phyloP scores from a whole-genome alignment of 2,329 filamentous ascomycete genomes.

The Nothophaeocryptopus gaeumannii region DNA sequence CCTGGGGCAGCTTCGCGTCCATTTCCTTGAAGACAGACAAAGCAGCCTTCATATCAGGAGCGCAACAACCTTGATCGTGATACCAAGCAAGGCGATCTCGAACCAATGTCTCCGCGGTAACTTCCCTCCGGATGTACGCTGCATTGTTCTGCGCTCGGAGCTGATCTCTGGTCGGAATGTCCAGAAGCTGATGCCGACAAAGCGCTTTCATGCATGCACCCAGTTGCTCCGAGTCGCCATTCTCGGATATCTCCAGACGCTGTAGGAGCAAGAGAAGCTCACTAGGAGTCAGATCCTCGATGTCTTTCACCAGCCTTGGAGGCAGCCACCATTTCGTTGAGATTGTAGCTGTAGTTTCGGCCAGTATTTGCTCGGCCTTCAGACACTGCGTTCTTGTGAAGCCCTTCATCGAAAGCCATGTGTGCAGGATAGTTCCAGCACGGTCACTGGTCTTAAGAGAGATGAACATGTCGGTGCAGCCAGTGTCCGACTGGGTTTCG shows the following conservation, averaged over 20 bases:
- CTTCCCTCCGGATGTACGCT: slow-evolving; percentile 42
- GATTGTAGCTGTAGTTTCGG: not conserved
- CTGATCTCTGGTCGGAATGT: slow-evolving; percentile 16
- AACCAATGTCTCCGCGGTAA: slow-evolving; percentile 22
- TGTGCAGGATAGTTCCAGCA: slow-evolving; percentile 45
- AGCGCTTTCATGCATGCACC: slow-evolving; percentile 1
- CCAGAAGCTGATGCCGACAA: slow-evolving; percentile 26
- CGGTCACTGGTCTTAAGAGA: slow-evolving; percentile 46
- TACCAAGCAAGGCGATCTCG: slow-evolving; percentile 41
- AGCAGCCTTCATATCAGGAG: slow-evolving; percentile 36
- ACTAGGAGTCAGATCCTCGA: slow-evolving; percentile 4
- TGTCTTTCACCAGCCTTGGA: slow-evolving; percentile 2
- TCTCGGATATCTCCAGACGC: not conserved
- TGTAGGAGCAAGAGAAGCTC: slow-evolving; percentile 7
- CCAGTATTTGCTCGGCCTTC: slow-evolving; percentile 8
- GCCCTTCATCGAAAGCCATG: slow-evolving; percentile 35
- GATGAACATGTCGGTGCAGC: slow-evolving; percentile 40
- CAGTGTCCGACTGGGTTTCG: slow-evolving; percentile 16
- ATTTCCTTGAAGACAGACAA: slow-evolving; percentile 41
- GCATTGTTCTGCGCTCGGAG: slow-evolving; percentile 31
- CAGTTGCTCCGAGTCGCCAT: not conserved
- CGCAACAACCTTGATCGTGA: slow-evolving; percentile 36
- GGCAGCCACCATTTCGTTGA: slow-evolving; percentile 7
- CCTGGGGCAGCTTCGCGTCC: slow-evolving; percentile 14
- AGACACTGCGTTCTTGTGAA: slow-evolving; percentile 28